Percentiles rank a stretch among this genome's conserved stretches.
phyloP scores from a whole-genome alignment of 148 eudicot species.

The Vaccinium macrocarpon region DNA sequence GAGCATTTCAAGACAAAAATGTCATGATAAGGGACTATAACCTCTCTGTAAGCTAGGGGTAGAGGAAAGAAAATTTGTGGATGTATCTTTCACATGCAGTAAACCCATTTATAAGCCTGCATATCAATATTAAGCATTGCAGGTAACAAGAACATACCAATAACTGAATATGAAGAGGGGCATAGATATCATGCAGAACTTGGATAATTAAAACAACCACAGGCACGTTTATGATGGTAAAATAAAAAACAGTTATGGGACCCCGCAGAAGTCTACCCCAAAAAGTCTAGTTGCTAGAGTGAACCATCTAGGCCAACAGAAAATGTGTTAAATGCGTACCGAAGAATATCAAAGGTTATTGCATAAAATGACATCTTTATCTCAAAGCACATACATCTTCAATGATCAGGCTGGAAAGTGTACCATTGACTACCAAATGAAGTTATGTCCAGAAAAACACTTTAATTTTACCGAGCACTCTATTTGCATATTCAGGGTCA shows the following conservation, averaged over 20 bases:
- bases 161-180: not conserved
- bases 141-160: slow-evolving; percentile 13
- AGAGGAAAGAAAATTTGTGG: not conserved
- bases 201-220: not conserved
- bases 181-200: slow-evolving; percentile 13
- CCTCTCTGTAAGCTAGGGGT: not conserved
- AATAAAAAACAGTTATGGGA: not conserved
- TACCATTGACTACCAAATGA: not conserved
- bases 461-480: too few species aligned
- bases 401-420: not conserved
- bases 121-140: not conserved
- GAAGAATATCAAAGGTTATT: not conserved
- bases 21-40: not conserved
- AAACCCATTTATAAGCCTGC: not conserved
- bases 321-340: not conserved
- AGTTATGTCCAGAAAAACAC: too few species aligned
- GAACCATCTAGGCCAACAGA: too few species aligned
- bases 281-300: too few species aligned
- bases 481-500: not conserved
- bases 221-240: slow-evolving; percentile 1
- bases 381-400: not conserved
- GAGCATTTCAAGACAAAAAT: slow-evolving; percentile 12
- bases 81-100: not conserved
- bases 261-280: not conserved
- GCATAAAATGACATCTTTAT: not conserved